Evolutionary conservation across 2,329 filamentous ascomycete species (phyloP), one percentile per base, ranked within the genome.

Genomic region (Cladophialophora yegresii): DNA sequence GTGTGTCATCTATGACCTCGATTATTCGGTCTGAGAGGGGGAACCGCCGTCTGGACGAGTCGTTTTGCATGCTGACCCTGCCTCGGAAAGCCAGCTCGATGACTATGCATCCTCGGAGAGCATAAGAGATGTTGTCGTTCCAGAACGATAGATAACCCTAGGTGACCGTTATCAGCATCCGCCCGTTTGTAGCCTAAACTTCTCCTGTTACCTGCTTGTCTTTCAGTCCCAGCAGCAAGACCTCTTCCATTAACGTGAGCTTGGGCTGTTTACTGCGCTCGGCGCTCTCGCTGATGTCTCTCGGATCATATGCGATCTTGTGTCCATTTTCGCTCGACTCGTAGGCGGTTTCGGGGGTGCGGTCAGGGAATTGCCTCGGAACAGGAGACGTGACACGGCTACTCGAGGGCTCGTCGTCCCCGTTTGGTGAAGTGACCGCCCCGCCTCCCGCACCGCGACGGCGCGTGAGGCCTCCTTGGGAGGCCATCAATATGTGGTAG

Each of bases 101-200:
- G 71, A 99, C 95, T 77, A 99, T 99, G 80, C 95, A 99, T 75
- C 95, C 95, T 77, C 95, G 89, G 68, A 99, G 85, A 70, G 95
- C 95, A 78, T 99, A 99, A 66, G 93, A 97, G 75, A 99, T 99
- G 81, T 99, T 99, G 80, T 99, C 95, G 80, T 99, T 99, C 95
- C 95, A 99, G 80, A 99, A 99, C 32, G 93, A 98, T 69, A 99
- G 87, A 76, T 99, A 98, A 70, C 95, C 95, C 92, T 96, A 75
- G 6, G 56, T 16, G 12, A 22, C n/a, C 43, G 30, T 4, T n/a
- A 50, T 62, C 49, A 64, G 32, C 43, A 43, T 59, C 51, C 13
- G 8, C 43, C 50, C 20, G 9, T 7, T 51, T 12, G 23, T 26
- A 28, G 43, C 51, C 16, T 33, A 30, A 36, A 13, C 30, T 45